Conservation (phyloP, 768 basidiomycete species). For the Porphyrellus cyaneotinctus region DNA sequence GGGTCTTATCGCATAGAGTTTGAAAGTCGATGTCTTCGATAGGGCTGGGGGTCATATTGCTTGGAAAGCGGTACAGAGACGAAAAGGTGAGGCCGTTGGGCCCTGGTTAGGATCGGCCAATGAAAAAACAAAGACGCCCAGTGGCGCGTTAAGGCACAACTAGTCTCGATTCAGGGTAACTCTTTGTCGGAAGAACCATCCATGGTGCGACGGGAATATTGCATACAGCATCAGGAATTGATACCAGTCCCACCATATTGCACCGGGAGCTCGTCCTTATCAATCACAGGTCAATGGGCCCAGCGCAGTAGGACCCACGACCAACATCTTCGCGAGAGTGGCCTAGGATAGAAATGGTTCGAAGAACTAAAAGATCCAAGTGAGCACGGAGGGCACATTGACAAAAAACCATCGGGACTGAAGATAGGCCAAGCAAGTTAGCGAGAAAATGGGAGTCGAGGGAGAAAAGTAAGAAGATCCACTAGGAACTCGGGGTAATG, state of each 20-base stretch:
- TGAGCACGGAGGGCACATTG: constrained; percentile 70
- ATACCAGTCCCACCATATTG: constrained; percentile 67
- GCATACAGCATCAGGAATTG: constrained; percentile 38
- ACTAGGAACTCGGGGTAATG: constrained; percentile 82
- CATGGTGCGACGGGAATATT: background rate
- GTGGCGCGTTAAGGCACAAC: too few relatives aligned
- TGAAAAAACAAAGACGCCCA: too few relatives aligned
- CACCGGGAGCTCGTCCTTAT: constrained; percentile 55
- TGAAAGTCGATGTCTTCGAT: constrained; percentile 15
- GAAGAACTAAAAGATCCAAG: constrained; percentile 85
- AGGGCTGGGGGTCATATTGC: constrained; percentile 12
- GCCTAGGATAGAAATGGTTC: constrained; percentile 66
- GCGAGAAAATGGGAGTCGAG: background rate
- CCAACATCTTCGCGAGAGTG: constrained; percentile 78
- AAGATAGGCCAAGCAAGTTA: background rate
- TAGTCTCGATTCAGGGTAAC: too few relatives aligned
- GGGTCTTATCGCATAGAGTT: constrained; percentile 6
- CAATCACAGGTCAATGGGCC: constrained; percentile 56
- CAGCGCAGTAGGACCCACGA: constrained; percentile 63
- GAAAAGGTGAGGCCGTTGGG: too few relatives aligned
- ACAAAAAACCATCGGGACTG: constrained; percentile 77
- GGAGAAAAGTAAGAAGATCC: background rate
- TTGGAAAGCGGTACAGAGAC: background rate
- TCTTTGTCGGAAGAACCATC: too few relatives aligned
- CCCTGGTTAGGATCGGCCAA: too few relatives aligned